Conservation (phyloP, 805 yeast species). For the Hanseniaspora nectarophila region DNA sequence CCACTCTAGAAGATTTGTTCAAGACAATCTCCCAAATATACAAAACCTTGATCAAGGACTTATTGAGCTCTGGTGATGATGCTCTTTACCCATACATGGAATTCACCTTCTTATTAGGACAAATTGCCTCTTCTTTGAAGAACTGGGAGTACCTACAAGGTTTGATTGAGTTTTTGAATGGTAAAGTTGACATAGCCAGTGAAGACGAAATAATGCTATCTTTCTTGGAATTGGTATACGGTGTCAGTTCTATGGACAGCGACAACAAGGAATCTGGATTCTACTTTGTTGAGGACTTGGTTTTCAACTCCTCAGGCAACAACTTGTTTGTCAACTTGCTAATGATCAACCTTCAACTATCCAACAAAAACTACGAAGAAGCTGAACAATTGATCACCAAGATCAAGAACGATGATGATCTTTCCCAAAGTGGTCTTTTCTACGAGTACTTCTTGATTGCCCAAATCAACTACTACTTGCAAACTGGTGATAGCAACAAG, state of each 20-base stretch:
- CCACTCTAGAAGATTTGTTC: conserved; percentile 22
- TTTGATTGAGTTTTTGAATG: conserved; percentile 16
- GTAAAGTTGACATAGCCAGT: conserved; percentile 32
- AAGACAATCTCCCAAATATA: conserved; percentile 29
- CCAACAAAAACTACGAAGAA: conserved; percentile 70
- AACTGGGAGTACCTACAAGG: conserved; percentile 14
- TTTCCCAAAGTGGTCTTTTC: conserved; percentile 29
- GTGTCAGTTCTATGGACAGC: conserved; percentile 34
- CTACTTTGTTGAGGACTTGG: conserved; percentile 66
- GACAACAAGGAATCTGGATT: conserved; percentile 33
- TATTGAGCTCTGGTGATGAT: conserved; percentile 12
- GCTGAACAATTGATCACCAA: conserved; percentile 53
- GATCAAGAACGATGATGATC: conserved; percentile 35
- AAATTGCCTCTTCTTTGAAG: conserved; percentile 11
- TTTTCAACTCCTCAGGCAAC: conserved; percentile 26
- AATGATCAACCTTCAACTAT: conserved; percentile 62
- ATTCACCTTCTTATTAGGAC: conserved; percentile 13
- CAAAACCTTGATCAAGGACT: conserved; percentile 22
- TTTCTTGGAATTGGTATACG: conserved; percentile 64
- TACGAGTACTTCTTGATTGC: conserved; percentile 48
- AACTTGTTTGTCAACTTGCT: conserved; percentile 41
- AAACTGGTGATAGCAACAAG: conserved; percentile 33
- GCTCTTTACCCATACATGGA: conserved; percentile 17
- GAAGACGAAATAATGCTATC: conserved; percentile 68
- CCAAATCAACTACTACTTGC: conserved; percentile 49